Conservation (phyloP, 768 basidiomycete species). For the Russula vinacea region DNA sequence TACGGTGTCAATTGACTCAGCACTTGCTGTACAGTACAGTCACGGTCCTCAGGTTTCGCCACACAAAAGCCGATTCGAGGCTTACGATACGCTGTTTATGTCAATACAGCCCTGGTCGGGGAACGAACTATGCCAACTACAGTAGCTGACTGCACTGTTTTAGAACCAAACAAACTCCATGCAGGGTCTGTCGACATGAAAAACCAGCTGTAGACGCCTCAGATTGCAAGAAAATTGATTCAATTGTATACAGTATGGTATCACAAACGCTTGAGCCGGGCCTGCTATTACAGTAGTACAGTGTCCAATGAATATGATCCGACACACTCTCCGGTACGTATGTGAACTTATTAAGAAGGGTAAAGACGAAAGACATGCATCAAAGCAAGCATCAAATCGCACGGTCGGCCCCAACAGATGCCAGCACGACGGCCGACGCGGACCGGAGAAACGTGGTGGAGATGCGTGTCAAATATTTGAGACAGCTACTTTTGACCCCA, state of each 20-base stretch:
- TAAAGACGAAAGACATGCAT: not conserved
- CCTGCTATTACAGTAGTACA: not conserved
- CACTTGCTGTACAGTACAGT: not conserved
- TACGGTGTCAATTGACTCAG: not conserved
- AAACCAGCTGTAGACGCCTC: not conserved
- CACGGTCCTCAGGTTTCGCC: not conserved
- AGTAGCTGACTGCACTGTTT: too few relatives aligned
- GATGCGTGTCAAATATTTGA: not conserved
- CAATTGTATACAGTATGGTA: slow-evolving; percentile 11
- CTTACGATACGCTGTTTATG: too few relatives aligned
- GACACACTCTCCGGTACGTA: not conserved
- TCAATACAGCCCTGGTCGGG: too few relatives aligned
- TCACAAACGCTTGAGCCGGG: slow-evolving; percentile 1
- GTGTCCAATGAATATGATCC: slow-evolving; percentile 7
- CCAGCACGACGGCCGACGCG: not conserved
- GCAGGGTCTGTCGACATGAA: too few relatives aligned
- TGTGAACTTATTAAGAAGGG: too few relatives aligned
- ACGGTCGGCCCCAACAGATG: not conserved
- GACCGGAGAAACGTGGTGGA: slow-evolving; percentile 9
- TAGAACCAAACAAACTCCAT: too few relatives aligned
- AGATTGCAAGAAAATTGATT: not conserved
- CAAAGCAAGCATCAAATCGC: not conserved
- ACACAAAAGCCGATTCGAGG: not conserved
- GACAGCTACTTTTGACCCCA: slow-evolving; percentile 27
- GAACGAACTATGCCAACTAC: too few relatives aligned